These are phyloP conservation scores for Vararia minispora DNA, from an alignment of 768 basidiomycete genomes.

Conservation along the genomic window DNA sequence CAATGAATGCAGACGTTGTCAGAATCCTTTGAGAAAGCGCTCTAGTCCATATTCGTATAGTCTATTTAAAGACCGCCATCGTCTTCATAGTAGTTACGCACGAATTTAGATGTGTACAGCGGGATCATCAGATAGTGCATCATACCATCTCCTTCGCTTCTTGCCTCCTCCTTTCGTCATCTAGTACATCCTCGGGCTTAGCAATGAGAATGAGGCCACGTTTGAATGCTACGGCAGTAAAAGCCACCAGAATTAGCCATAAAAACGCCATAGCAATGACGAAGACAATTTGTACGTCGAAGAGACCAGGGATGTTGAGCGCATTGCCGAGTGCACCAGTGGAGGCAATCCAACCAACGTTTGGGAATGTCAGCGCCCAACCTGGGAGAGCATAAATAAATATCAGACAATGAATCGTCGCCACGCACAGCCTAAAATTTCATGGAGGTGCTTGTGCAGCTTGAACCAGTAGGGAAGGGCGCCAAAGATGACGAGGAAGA, in stretches of 20 bases:
- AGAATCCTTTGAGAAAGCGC: no score
- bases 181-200: constrained; percentile 30
- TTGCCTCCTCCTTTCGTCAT: no score
- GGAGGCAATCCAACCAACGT: constrained; percentile 38
- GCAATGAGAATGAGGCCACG: constrained; percentile 34
- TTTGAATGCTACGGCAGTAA: constrained; percentile 30
- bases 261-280: constrained; percentile 27
- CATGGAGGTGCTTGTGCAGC: constrained; percentile 31
- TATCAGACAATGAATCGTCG: no score
- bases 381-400: no score
- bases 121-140: no score
- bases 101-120: no score
- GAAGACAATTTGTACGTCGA: constrained; percentile 29
- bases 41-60: no score
- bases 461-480: constrained; percentile 40
- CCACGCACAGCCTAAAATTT: constrained; percentile 36
- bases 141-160: no score
- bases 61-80: no score
- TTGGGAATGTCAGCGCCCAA: no score
- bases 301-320: constrained; percentile 29
- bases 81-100: no score
- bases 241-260: constrained; percentile 30
- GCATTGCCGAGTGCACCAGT: constrained; percentile 30
- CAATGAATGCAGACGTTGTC: no score
- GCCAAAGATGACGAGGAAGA: constrained; percentile 36